A percentile compares a stretch with the other conserved stretches of the same genome.
phyloP scores from a whole-genome alignment of 1,284 basidiomycete genomes.

The Cronartium ribicola region DNA sequence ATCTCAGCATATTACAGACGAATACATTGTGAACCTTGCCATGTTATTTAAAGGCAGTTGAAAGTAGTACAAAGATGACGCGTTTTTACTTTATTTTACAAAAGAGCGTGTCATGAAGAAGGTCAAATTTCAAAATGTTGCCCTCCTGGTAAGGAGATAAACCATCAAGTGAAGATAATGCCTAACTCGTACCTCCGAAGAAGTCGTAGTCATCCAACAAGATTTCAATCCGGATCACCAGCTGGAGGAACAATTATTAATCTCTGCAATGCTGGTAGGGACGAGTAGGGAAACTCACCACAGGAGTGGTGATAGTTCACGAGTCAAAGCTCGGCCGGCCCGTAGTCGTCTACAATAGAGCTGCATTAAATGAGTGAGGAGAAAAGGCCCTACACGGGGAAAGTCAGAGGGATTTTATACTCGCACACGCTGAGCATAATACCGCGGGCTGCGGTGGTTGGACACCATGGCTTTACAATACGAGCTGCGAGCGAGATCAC shows the following conservation, averaged over 20 bases:
- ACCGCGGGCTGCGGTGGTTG: conserved; percentile 5
- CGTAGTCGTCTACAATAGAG: conserved; percentile 3
- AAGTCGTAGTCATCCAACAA: background rate
- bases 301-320: background rate
- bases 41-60: no score
- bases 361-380: conserved; percentile 2
- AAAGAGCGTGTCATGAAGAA: background rate
- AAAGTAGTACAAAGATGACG: no score
- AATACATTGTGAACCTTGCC: no score
- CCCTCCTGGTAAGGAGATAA: conserved; percentile 12
- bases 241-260: conserved; percentile 1
- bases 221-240: conserved; percentile 1
- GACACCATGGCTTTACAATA: background rate
- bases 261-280: conserved; percentile 9
- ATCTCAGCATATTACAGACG: no score
- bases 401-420: background rate
- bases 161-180: background rate
- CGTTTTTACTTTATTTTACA: no score
- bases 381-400: background rate
- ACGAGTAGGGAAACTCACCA: background rate
- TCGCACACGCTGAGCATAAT: background rate
- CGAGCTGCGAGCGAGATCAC: no score
- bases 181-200: no score
- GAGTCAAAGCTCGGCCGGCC: background rate
- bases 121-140: background rate